Base-by-base conservation (phyloP, 176 grass and related monocot species). In the Calamus simplicifolius region DNA sequence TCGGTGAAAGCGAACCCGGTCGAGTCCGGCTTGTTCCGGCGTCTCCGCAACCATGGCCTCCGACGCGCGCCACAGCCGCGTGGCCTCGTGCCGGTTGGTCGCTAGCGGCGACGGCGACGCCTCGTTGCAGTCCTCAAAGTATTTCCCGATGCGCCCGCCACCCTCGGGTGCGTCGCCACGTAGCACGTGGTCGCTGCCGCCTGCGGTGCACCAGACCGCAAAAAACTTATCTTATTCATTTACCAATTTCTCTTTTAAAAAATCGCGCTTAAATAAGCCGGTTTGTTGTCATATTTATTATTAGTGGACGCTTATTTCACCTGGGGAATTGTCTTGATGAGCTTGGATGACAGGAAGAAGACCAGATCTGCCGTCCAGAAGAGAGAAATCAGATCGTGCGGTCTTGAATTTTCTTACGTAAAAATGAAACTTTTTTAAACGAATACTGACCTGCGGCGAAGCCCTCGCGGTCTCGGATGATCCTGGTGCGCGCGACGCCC, bases 41-140 rank as follows among this genome's bases (percentile, higher is more conserved):
- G 8, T 12, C 35, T 43, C 6, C 0, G 8, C 35, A 21, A 30
- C 30, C 6, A 91, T 76, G 51, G 59, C 48, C 65, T 88, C 84
- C 12, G 93, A 91, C 21, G 74, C 14, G 2, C 49, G 75, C 87
- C 93, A 91, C 3, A 97, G 77, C 7, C 87, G 77, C 52, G 28
- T 66, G 66, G 84, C 78, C 69, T 97, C 87, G 4, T 52, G 53
- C 21, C 30, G 51, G 74, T 29, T 76, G 58, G 55, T 29, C 61
- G 93, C 84, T 16, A 66, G 60, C 70, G 80, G 75, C 48, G 93
- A 97, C 31, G 87, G 93, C 55, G 73, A 69, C 6, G 93, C 76
- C 78, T 91, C 93, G 83, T 97, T 97, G 81, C 93, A 97, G 84
- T 97, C 93, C 62, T 79, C 65, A 52, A 91, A 97, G 81, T 97